Conservation (phyloP, 208 protist genomes). For the Crithidia acanthocephali region DNA sequence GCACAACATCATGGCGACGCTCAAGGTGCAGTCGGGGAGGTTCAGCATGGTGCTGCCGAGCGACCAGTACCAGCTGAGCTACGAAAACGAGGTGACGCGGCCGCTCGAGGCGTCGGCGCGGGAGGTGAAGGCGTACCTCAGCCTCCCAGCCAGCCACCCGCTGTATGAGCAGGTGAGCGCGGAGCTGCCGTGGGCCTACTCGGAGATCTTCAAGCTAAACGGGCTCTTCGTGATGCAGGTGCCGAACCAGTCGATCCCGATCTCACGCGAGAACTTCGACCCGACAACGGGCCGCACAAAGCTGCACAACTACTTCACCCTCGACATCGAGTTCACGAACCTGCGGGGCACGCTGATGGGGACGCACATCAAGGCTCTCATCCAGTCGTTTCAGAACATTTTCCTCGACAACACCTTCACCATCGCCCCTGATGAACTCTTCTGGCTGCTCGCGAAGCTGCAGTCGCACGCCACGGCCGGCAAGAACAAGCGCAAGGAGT, state of each 20-base stretch:
- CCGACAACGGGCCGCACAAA: slow-evolving; percentile 51
- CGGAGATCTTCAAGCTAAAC: slow-evolving; percentile 49
- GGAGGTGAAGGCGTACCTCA: slow-evolving; percentile 61
- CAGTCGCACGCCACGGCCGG: slow-evolving; percentile 71
- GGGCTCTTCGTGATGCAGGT: slow-evolving; percentile 69
- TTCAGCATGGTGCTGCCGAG: slow-evolving; percentile 76
- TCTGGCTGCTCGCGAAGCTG: slow-evolving; percentile 84
- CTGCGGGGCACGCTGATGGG: slow-evolving; percentile 65
- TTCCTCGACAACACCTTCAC: slow-evolving; percentile 70
- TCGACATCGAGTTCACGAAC: slow-evolving; percentile 67
- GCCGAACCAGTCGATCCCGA: slow-evolving; percentile 69
- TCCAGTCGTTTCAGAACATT: slow-evolving; percentile 68
- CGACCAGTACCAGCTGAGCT: slow-evolving; percentile 83
- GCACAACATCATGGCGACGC: slow-evolving; percentile 74
- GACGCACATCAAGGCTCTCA: slow-evolving; percentile 68
- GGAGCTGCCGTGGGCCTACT: slow-evolving; percentile 50
- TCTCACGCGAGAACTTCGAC: slow-evolving; percentile 54
- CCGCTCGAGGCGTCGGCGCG: slow-evolving; percentile 59
- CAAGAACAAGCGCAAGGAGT: slow-evolving; percentile 80
- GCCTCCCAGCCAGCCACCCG: slow-evolving; percentile 69
- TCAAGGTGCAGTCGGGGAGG: slow-evolving; percentile 47
- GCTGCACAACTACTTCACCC: slow-evolving; percentile 67
- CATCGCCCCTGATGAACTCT: slow-evolving; percentile 79
- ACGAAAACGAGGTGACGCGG: slow-evolving; percentile 73
- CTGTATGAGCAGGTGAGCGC: slow-evolving; percentile 50